Evolutionary conservation across 2,329 filamentous ascomycete genomes (phyloP), one percentile per base, ranked within the genome.

Genomic region (Claviceps sp.): DNA sequence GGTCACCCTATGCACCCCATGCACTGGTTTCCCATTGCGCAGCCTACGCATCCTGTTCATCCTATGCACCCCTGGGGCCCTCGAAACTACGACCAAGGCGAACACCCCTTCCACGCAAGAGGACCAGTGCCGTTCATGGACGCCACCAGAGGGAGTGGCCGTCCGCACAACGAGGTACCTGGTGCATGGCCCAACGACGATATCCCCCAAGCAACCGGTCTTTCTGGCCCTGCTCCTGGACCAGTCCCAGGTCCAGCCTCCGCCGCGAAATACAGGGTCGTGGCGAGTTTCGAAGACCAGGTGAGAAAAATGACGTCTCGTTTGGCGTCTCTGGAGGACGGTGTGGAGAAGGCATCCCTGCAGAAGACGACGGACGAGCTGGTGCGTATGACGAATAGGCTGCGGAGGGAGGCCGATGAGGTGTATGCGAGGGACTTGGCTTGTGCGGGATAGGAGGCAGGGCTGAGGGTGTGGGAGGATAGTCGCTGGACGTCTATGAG

Each of bases 341-440:
- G 57, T 14, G 54, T 50, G 11, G 57, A 60, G 37, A 58, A 56
- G 44, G 48, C 50, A 6, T 62, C 58, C 6, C 41, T 61, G 38
- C 66, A 67, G 50, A 62, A 57, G 53, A 67, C 70, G 56, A 61
- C 74, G 42, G 65, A 70, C 52, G 62, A 60, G 37, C 57, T 78
- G 51, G 66, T 66, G 43, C 55, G 57, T 13, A 63, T 65, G 47
- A 57, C 75, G 26, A 66, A 71, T 50, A 52, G 56, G 52, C 52
- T 76, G 51, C 61, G 66, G 54, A 54, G 73, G 5, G 68, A 74
- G 59, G 73, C 70, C 2, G 73, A 78, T 50, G 74, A 70, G 58
- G 67, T 71, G 55, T 72, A 72, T 54, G 74, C 72, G 34, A 64
- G 66, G 54, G 69, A 72, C 55, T 50, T 77, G 55, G 70, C 61